Evolutionary conservation across 495 filamentous ascomycete genomes (phyloP), one percentile per base, ranked within the genome.

Genomic region (Podospora didyma): DNA sequence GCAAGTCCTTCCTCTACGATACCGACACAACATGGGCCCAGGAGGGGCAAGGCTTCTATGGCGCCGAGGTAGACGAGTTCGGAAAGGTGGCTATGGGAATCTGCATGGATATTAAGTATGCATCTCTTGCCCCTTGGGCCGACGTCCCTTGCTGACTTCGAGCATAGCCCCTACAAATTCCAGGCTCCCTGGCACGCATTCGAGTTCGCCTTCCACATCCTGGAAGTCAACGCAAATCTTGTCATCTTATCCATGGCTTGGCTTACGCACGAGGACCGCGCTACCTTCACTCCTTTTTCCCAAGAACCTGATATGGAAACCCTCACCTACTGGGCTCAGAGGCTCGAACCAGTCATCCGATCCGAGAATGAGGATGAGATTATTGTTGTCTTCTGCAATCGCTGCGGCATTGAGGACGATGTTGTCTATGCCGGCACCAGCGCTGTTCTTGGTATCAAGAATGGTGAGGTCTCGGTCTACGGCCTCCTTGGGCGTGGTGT

Each of bases 21-120:
- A 94, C 90, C 1, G 93, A 97, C 65, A 90, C 91, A 64, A 89
- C 85, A 0, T 98, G 94, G 94, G 91, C 93, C 1, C 68, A 79
- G 2, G 92, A 96, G 72, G 89, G 90, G 11, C 72, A 75, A 4
- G 86, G 86, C 16, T 90, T 87, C 62, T 86, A 66, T 66, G 62
- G 67, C 37, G 81, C 78, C 2, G 59, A 69, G 4, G 67, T 86
- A 19, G 75, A 74, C 6, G 73, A 69, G n/a, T 58, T 83, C 23
- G 82, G 79, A n/a, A 75, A 82, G 7, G 85, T 89, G 11, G 85
- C 89, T 2, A 87, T 90, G 66, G 93, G 92, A 7, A 96, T 97
- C 58, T 96, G 93, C 81, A 86, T 85, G 83, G 83, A 89, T 63
- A 77, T 89, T 59, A 90, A 90, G 75, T 81, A 64, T 67, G 73